Evolutionary conservation across 306 rosid genomes (phyloP).

Genomic region (Vigna mungo): DNA sequence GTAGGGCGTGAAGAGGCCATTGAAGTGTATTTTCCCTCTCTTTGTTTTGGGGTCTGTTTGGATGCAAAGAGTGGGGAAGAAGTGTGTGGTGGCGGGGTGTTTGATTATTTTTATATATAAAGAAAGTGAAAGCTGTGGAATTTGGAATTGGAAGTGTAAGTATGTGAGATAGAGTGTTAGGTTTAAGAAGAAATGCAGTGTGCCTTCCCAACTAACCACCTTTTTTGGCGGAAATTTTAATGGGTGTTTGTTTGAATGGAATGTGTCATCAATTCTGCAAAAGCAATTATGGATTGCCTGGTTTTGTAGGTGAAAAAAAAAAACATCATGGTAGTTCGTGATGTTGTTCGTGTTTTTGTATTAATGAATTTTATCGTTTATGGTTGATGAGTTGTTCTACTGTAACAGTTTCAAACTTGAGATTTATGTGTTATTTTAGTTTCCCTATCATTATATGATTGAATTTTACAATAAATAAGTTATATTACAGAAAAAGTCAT

Average conservation of each 20-base stretch:
- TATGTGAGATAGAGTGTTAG: neutral
- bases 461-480: no score
- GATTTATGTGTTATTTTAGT: no score
- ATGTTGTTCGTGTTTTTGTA: neutral
- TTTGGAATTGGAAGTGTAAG: neutral
- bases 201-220: slow-evolving; percentile 22
- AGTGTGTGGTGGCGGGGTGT: neutral
- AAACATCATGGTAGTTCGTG: neutral
- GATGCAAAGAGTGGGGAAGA: neutral
- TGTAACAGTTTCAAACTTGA: neutral
- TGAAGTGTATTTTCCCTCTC: slow-evolving; percentile 20
- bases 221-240: slow-evolving; percentile 22
- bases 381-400: neutral
- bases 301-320: neutral
- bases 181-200: neutral
- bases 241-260: slow-evolving; percentile 24
- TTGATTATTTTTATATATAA: no score
- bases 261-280: neutral
- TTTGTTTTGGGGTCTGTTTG: slow-evolving; percentile 21
- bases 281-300: neutral
- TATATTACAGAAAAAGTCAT: no score
- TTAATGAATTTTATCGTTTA: neutral
- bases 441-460: no score
- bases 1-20: slow-evolving; percentile 49
- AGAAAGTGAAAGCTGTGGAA: neutral